These are phyloP conservation scores for Strobilomyces echinocephalus DNA, from an alignment of 768 basidiomycete genomes.

Conservation along the genomic window DNA sequence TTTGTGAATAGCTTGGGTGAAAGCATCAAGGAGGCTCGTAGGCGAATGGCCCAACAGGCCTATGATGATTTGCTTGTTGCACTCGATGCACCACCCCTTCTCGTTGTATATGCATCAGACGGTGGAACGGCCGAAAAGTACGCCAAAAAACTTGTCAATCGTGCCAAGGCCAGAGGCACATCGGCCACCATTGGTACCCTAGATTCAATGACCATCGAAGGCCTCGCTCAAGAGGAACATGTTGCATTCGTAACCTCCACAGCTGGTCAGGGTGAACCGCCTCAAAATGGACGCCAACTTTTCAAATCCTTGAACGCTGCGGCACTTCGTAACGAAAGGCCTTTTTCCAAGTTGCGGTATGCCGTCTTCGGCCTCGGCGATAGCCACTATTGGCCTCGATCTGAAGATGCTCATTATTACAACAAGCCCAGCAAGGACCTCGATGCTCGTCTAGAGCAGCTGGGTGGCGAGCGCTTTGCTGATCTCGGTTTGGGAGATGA, in stretches of 20 bases:
- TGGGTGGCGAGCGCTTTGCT: conserved; percentile 75
- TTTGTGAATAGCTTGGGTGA: conserved; percentile 82
- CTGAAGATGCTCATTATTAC: conserved; percentile 97
- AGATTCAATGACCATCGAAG: conserved; percentile 76
- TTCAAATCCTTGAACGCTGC: conserved; percentile 81
- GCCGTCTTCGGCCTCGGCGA: conserved; percentile 95
- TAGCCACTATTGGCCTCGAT: conserved; percentile 97
- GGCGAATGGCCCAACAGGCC: conserved; percentile 72
- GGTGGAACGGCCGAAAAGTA: conserved; percentile 95
- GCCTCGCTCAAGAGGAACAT: conserved; percentile 65
- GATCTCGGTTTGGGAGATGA: conserved; percentile 88
- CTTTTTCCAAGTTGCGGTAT: conserved; percentile 63
- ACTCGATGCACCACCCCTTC: conserved; percentile 84
- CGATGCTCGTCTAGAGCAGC: conserved; percentile 67
- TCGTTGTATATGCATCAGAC: conserved; percentile 92
- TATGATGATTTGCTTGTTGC: conserved; percentile 80
- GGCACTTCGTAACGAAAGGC: conserved; percentile 42
- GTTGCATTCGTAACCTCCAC: conserved; percentile 87
- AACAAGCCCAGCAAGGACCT: conserved; percentile 95
- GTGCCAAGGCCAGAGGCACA: conserved; percentile 82
- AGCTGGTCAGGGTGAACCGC: conserved; percentile 96
- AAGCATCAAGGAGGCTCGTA: conserved; percentile 78
- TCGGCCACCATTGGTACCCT: conserved; percentile 69
- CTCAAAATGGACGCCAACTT: conserved; percentile 90
- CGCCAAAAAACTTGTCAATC: conserved; percentile 78